Conservation (phyloP, 2,329 filamentous ascomycete species). For the Penicillium rolfsii region DNA sequence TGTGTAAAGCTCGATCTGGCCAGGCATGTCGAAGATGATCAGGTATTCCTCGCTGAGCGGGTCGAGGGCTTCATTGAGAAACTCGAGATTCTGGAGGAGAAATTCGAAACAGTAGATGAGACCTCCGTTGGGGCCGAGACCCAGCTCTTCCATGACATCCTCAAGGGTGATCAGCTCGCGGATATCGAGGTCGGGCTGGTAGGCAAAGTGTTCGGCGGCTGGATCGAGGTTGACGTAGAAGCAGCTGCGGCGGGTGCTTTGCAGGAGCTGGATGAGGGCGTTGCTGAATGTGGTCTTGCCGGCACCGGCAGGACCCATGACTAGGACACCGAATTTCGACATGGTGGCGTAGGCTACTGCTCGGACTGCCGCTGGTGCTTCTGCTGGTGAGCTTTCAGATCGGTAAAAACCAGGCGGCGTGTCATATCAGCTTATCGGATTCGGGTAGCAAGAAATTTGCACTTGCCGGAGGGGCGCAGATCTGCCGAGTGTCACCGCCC, state of each 20-base stretch:
- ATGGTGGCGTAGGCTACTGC: constrained; percentile 52
- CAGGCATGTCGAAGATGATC: constrained; percentile 98
- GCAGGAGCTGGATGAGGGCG: constrained; percentile 87
- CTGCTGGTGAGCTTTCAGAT: neutral
- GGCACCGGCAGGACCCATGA: constrained; percentile 94
- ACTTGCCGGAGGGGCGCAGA: constrained; percentile 15
- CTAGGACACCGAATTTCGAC: constrained; percentile 92
- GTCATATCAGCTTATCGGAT: constrained; percentile 26
- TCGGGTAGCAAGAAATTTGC: constrained; percentile 21
- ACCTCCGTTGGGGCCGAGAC: constrained; percentile 86
- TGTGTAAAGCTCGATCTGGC: constrained; percentile 97
- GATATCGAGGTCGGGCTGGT: constrained; percentile 91
- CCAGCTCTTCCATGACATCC: constrained; percentile 95
- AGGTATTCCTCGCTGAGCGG: constrained; percentile 90
- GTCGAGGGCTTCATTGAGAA: constrained; percentile 82
- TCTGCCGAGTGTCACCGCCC: constrained; percentile 35
- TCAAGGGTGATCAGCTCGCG: constrained; percentile 91
- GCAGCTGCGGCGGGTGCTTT: constrained; percentile 86
- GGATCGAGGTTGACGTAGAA: constrained; percentile 99
- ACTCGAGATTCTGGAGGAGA: constrained; percentile 91
- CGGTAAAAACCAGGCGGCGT: constrained; percentile 1
- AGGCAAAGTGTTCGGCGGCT: constrained; percentile 88
- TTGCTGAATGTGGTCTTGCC: constrained; percentile 98
- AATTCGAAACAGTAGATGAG: constrained; percentile 98
- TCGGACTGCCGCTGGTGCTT: neutral